These are phyloP conservation scores for Pichia occidentalis DNA, from an alignment of 805 yeast genomes.

Conservation along the genomic window DNA sequence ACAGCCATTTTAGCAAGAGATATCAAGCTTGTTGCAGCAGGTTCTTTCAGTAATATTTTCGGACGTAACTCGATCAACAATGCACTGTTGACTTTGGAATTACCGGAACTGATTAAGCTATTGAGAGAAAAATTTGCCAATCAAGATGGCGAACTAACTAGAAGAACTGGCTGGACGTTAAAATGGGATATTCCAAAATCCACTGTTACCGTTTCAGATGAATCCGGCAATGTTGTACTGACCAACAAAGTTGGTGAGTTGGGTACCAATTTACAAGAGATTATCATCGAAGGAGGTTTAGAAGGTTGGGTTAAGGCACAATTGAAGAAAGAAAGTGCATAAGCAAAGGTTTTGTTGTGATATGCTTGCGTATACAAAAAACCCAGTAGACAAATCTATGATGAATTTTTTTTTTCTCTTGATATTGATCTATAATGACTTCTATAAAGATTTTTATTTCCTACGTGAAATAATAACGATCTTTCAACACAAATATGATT, in stretches of 20 bases:
- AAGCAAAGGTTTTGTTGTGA: no score
- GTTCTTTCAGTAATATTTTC: slow-evolving; percentile 96
- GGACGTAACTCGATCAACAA: slow-evolving; percentile 94
- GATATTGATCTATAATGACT: no score
- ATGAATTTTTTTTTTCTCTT: no score
- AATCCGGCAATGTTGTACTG: slow-evolving; percentile 53
- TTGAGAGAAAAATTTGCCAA: slow-evolving; percentile 61
- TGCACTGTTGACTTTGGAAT: slow-evolving; percentile 87
- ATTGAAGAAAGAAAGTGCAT: slow-evolving; percentile 29
- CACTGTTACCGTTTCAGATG: slow-evolving; percentile 69
- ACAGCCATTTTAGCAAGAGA: slow-evolving; percentile 95
- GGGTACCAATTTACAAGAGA: slow-evolving; percentile 93
- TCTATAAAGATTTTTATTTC: no score
- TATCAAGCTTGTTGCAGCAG: slow-evolving; percentile 87
- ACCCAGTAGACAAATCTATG: no score
- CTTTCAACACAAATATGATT: no score
- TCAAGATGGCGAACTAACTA: slow-evolving; percentile 59
- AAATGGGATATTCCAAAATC: slow-evolving; percentile 91
- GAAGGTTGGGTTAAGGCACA: slow-evolving; percentile 96
- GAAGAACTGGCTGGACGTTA: slow-evolving; percentile 91
- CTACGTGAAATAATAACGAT: no score
- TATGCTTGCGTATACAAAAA: no score
- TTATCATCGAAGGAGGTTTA: slow-evolving; percentile 93
- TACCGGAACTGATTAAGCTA: slow-evolving; percentile 76
- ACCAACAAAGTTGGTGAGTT: slow-evolving; percentile 91